Base-by-base conservation (phyloP, 1,284 basidiomycete species). In the Schizopora paradoxa region DNA sequence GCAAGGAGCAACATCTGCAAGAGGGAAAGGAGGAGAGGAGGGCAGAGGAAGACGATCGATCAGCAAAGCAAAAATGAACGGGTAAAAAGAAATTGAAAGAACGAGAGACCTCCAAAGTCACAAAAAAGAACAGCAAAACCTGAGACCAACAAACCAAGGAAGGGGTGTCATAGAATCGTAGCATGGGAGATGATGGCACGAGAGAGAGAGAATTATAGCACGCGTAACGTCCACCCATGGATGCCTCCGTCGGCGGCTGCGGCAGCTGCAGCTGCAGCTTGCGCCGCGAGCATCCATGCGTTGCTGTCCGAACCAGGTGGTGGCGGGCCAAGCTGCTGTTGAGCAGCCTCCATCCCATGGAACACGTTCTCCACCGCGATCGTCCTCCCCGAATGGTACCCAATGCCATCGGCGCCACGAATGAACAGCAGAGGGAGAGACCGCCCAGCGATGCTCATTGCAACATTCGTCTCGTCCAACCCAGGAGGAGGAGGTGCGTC, bases 291-390 rank as follows among this genome's bases (percentile, higher is more conserved):
- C 36, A 86, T 63, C 82, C 84, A 81, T 51, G 70, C 66, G 34
- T 77, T n/a, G n/a, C n/a, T 68, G 54, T 84, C 78, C 29, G 47
- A 39, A 13, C 47, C 41, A 21, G 34, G n/a, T n/a, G n/a, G n/a
- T n/a, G n/a, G n/a, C n/a, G n/a, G n/a, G n/a, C n/a, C n/a, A n/a
- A n/a, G n/a, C n/a, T n/a, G 54, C 68, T 55, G 37, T 61, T 57
- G 44, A 85, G 62, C n/a, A n/a, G n/a, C n/a, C 58, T 79, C 79
- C 64, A 86, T 73, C 13, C 68, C 63, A 53, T 81, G 77, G 63
- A 85, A 86, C 26, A 88, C 77, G 54, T 89, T 90, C 60, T 88
- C 88, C 58, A 83, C 87, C 27, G 87, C 76, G 45, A 92, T 82
- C 52, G 86, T 86, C 48, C 86, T 76, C 32, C 87, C 87, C 23